These are phyloP conservation scores for Euphorbia pulcherrima DNA, from an alignment of 345 rosid genomes.

Conservation along the genomic window DNA sequence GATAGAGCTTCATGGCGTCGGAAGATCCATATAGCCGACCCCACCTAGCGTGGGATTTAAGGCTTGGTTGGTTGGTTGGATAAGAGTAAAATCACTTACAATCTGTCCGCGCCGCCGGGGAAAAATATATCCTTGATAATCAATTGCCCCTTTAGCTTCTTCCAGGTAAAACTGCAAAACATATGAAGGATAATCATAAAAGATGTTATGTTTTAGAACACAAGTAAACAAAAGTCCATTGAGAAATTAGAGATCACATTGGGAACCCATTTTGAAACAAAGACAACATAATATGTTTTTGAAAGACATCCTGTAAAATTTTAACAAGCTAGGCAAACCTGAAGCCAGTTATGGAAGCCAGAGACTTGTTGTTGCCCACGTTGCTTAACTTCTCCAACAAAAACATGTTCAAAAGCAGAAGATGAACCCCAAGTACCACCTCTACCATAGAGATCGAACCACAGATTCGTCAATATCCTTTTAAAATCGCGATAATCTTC, in stretches of 20 bases:
- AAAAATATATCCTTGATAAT: constrained; percentile 85
- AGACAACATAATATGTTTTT: neutral
- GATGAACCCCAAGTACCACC: constrained; percentile 79
- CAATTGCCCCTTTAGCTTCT: constrained; percentile 82
- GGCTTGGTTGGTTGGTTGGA: too few species aligned
- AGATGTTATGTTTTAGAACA: neutral
- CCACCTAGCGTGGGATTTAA: too few species aligned
- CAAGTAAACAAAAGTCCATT: neutral
- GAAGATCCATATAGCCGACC: too few species aligned
- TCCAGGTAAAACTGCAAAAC: constrained; percentile 65
- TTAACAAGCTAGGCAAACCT: constrained; percentile 45
- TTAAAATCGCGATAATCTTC: constrained; percentile 67
- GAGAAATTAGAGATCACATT: neutral
- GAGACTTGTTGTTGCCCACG: constrained; percentile 65
- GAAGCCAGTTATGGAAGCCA: constrained; percentile 98
- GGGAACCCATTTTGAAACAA: neutral
- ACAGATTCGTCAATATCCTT: constrained; percentile 57
- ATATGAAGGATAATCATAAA: neutral
- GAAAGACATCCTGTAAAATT: neutral
- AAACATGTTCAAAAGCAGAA: constrained; percentile 96
- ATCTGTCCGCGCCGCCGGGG: constrained; percentile 69
- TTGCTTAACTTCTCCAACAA: constrained; percentile 90
- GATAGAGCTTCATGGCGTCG: too few species aligned
- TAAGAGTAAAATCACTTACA: constrained; percentile 45
- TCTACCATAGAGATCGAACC: constrained; percentile 84